Evolutionary conservation across 495 filamentous ascomycete species (phyloP).

Genomic region (Clohesyomyces aquaticus): DNA sequence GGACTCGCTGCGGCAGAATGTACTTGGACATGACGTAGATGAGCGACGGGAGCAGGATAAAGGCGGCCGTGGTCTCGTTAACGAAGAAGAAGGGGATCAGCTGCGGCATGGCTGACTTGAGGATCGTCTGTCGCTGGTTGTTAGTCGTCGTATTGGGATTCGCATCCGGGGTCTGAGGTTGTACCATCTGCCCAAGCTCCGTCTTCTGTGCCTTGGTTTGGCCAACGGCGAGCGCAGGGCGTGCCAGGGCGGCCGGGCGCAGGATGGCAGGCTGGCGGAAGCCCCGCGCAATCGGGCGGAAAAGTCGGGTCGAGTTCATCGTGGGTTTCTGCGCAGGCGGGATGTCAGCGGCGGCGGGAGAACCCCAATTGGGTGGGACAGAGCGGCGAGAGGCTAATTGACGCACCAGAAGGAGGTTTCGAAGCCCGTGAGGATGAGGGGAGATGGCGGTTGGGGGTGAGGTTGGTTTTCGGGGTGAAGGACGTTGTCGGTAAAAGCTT

Average conservation of each 20-base stretch:
- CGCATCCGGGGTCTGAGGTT: neutral
- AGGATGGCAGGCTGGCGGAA: constrained; percentile 36
- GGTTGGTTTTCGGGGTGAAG: constrained; percentile 15
- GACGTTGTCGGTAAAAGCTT: constrained; percentile 27
- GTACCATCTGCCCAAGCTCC: constrained; percentile 33
- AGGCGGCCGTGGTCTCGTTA: constrained; percentile 46
- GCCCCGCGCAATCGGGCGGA: constrained; percentile 41
- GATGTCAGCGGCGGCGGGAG: constrained; percentile 20
- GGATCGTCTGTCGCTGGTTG: constrained; percentile 28
- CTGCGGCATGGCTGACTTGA: constrained; percentile 48
- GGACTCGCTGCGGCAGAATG: constrained; percentile 43
- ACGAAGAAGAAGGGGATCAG: constrained; percentile 49
- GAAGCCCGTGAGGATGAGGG: constrained; percentile 28
- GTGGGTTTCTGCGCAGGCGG: constrained; percentile 26
- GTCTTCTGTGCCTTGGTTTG: constrained; percentile 37
- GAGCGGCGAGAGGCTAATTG: constrained; percentile 15
- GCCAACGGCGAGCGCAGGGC: constrained; percentile 30
- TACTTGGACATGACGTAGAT: constrained; percentile 48
- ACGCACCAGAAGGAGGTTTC: constrained; percentile 27
- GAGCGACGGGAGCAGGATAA: constrained; percentile 43
- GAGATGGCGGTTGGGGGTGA: constrained; percentile 24
- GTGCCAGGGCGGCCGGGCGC: constrained; percentile 30
- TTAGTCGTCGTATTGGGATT: constrained; percentile 13
- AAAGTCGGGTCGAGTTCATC: constrained; percentile 42
- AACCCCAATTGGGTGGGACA: constrained; percentile 18